phyloP scores from a whole-genome alignment of 2,329 filamentous ascomycete species.

The Monosporascus cannonballus region DNA sequence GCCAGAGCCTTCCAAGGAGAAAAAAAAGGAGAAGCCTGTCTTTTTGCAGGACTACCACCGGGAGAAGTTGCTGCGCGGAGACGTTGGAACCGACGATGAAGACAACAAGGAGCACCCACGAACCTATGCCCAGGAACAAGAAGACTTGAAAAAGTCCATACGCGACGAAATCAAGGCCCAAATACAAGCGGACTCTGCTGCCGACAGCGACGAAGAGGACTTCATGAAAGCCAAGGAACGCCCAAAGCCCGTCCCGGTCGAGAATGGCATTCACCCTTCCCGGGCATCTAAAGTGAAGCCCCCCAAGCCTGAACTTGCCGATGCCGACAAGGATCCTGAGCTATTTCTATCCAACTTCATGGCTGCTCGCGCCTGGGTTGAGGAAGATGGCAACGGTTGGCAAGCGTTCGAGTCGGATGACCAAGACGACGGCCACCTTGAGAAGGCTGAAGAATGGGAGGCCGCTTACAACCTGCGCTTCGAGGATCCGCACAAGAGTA shows the following conservation, averaged over 20 bases:
- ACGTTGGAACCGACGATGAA: constrained; percentile 54
- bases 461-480: constrained; percentile 94
- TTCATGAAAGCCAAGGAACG: constrained; percentile 67
- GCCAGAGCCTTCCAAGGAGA: constrained; percentile 33
- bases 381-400: constrained; percentile 59
- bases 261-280: constrained; percentile 50
- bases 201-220: constrained; percentile 48
- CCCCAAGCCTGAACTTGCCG: constrained; percentile 59
- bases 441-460: constrained; percentile 79
- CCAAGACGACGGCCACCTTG: constrained; percentile 60
- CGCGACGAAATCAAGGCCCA: constrained; percentile 72
- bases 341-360: constrained; percentile 93
- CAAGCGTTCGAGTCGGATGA: constrained; percentile 91
- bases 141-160: constrained; percentile 70
- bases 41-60: constrained; percentile 87
- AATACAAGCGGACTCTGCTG: constrained; percentile 43
- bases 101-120: constrained; percentile 45
- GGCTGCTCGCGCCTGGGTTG: constrained; percentile 84
- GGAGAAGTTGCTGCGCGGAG: constrained; percentile 75
- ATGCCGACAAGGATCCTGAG: constrained; percentile 84
- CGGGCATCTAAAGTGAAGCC: constrained; percentile 42
- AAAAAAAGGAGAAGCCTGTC: constrained; percentile 72
- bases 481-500: constrained; percentile 82
- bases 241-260: constrained; percentile 17
- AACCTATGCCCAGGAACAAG: constrained; percentile 87